Conservation (phyloP, 495 filamentous ascomycete species). For the Penicillium robsamsonii region DNA sequence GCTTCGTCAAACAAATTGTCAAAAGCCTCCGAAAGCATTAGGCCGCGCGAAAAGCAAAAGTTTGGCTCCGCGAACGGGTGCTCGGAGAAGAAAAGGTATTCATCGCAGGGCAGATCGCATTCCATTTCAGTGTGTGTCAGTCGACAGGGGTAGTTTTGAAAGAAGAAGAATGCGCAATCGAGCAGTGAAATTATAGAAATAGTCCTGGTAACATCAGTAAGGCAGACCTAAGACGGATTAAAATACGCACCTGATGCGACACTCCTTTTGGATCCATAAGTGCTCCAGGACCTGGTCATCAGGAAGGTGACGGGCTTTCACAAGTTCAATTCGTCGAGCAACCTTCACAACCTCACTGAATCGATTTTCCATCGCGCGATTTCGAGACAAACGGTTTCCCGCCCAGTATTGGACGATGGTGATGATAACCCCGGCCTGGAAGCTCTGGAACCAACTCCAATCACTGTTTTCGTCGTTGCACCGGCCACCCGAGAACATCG, state of each 20-base stretch:
- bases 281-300: conserved; percentile 32
- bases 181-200: conserved; percentile 39
- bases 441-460: conserved; percentile 43
- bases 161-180: conserved; percentile 48
- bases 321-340: conserved; percentile 39
- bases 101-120: conserved; percentile 40
- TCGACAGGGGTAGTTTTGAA: conserved; percentile 45
- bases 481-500: conserved; percentile 25
- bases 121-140: conserved; percentile 38
- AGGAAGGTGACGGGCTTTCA: conserved; percentile 32
- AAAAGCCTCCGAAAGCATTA: conserved; percentile 36
- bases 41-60: conserved; percentile 35
- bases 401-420: conserved; percentile 47
- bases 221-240: neutral
- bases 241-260: conserved; percentile 38
- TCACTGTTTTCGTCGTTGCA: conserved; percentile 28
- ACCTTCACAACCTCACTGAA: conserved; percentile 46
- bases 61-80: conserved; percentile 42
- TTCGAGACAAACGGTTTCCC: conserved; percentile 37
- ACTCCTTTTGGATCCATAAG: conserved; percentile 47
- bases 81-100: conserved; percentile 36
- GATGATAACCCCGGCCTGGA: conserved; percentile 47
- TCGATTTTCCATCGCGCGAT: conserved; percentile 45
- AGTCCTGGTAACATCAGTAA: conserved; percentile 30
- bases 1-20: conserved; percentile 34